Conservation (phyloP, 75 land plant genomes). For the Gnetum montanum region DNA sequence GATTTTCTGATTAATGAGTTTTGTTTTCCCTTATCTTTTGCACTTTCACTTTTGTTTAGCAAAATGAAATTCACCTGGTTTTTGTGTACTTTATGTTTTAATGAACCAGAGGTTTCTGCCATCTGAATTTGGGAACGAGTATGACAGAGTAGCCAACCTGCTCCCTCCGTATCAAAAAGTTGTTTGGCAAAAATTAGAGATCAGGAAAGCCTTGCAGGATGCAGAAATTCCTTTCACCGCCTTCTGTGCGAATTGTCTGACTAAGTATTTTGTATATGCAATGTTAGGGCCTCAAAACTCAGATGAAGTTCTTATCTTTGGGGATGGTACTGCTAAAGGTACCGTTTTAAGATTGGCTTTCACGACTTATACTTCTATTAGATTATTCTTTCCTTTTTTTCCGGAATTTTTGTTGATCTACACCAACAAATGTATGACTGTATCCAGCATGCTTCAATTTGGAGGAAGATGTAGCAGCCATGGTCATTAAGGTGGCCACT, state of each 20-base stretch:
- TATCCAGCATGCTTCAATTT: too few species aligned
- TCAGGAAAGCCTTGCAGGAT: conserved; percentile 21
- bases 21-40: too few species aligned
- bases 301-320: conserved; percentile 15
- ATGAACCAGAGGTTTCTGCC: conserved; percentile 35
- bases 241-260: conserved; percentile 18
- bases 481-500: too few species aligned
- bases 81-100: not conserved
- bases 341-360: too few species aligned
- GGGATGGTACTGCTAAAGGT: conserved; percentile 34
- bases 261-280: conserved; percentile 14
- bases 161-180: conserved; percentile 13
- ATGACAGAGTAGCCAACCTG: conserved; percentile 6
- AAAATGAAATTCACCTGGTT: too few species aligned
- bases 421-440: too few species aligned
- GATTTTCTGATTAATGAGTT: too few species aligned
- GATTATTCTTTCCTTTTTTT: too few species aligned
- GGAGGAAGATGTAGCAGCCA: too few species aligned
- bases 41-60: too few species aligned
- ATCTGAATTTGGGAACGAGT: conserved; percentile 36
- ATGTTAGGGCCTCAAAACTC: conserved; percentile 14
- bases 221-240: conserved; percentile 31
- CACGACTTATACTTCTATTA: too few species aligned
- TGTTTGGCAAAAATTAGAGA: conserved; percentile 11
- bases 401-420: too few species aligned